Conservation (phyloP, 2,329 filamentous ascomycete species). For the Colletotrichum theobromicola region DNA sequence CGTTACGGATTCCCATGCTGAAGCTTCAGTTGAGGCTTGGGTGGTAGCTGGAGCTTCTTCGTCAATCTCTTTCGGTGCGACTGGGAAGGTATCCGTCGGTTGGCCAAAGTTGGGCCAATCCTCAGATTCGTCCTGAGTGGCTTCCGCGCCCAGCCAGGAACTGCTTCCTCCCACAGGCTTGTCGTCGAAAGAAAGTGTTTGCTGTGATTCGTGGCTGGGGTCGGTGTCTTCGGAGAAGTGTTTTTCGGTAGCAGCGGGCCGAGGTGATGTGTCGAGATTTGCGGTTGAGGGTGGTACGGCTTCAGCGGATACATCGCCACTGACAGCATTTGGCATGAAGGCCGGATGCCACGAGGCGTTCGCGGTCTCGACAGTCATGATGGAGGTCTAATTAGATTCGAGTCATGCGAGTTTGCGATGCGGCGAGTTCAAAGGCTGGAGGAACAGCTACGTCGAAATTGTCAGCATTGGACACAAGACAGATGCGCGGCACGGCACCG, state of each 20-base stretch:
- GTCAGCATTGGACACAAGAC: slow-evolving; percentile 27
- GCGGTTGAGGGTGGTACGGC: neutral
- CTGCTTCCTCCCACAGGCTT: neutral
- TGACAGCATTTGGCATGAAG: slow-evolving; percentile 38
- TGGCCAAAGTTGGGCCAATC: slow-evolving; percentile 28
- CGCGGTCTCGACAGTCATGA: slow-evolving; percentile 41
- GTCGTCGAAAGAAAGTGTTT: neutral
- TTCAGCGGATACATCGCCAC: slow-evolving; percentile 19
- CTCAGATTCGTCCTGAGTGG: slow-evolving; percentile 19
- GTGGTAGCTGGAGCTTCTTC: neutral
- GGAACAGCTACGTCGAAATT: slow-evolving; percentile 30
- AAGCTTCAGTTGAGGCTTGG: neutral
- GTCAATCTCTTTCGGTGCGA: neutral
- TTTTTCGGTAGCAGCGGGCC: neutral
- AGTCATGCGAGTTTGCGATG: slow-evolving; percentile 5
- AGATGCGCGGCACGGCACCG: neutral
- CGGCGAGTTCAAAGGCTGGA: slow-evolving; percentile 13
- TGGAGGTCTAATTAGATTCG: slow-evolving; percentile 25
- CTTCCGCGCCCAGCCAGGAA: neutral
- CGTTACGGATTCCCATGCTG: neutral
- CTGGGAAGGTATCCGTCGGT: neutral
- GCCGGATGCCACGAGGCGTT: slow-evolving; percentile 47
- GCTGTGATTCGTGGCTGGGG: neutral
- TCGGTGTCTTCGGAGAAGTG: neutral
- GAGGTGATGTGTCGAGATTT: neutral